Base-by-base conservation (phyloP, 352 stramenopile genomes). In the Vaucheria bursata region DNA sequence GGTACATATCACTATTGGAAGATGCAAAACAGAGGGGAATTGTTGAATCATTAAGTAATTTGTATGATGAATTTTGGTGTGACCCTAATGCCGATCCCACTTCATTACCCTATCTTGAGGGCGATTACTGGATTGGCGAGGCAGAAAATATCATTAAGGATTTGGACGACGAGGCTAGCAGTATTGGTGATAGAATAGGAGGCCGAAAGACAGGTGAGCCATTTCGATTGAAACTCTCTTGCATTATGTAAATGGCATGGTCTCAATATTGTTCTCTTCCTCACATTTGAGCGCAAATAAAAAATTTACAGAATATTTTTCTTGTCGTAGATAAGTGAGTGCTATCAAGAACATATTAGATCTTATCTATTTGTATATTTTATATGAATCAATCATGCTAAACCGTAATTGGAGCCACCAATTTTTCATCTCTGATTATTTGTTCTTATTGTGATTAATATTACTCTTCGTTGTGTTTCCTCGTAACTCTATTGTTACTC, bases 71-170 rank as follows among this genome's bases (percentile, higher is more conserved):
- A 66, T 97, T 94, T 82, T 94, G 92, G 86, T 84, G 87, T 25
- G 87, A 93, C 59, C 85, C 91, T 45, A 89, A 92, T 80, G 70
- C 64, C 36, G 78, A 96, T 89, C 78, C 88, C 4, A 91, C 95
- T 80, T 71, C 89, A 72, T 89, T 99, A 50, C 96, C 96, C 1
- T 99, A 99, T 85, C 98, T 99, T 85, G 95, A 98, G 85, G 96
- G 96, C 25, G 95, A 99, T 79, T 99, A 99, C 79, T 99, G 97
- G 91, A 94, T 94, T 3, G 91, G 93, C 31, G 92, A 99, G 37
- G 93, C 95, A 0, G 96, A 99, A 77, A 97, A 98, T 86, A 90
- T 98, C 68, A 98, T 98, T 76, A 98, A 98, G 85, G 93, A 98
- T 71, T 87, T 98, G 5, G 93, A 97, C 77, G 93, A 97, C 81